Conservation (phyloP, 768 basidiomycete species). For the Russula abietina region DNA sequence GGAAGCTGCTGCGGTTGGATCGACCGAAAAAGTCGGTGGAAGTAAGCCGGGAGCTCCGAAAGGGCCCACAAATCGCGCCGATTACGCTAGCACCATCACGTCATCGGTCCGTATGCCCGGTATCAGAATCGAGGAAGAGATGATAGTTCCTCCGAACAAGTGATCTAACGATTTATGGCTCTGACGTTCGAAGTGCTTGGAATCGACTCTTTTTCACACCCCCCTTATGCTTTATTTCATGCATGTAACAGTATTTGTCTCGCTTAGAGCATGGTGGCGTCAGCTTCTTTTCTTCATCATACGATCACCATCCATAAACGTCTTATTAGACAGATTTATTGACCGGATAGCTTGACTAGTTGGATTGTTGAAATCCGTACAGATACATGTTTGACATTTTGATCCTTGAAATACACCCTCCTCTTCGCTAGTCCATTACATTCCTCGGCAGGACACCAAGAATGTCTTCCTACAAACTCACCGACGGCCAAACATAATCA, state of each 20-base stretch:
- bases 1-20: neutral
- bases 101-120: conserved; percentile 12
- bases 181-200: neutral
- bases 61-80: neutral
- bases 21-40: conserved; percentile 2
- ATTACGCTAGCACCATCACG: neutral
- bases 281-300: neutral
- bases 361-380: conserved; percentile 81
- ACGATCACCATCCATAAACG: neutral
- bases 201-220: neutral
- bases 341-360: conserved; percentile 18
- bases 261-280: neutral
- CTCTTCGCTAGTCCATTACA: conserved; percentile 14
- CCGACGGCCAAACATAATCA: conserved; percentile 11
- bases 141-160: conserved; percentile 28
- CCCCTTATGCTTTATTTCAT: neutral
- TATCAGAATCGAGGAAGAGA: conserved; percentile 32
- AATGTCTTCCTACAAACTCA: conserved; percentile 22
- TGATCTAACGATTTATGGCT: neutral
- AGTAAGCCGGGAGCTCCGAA: neutral
- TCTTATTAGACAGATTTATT: conserved; percentile 8
- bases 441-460: neutral
- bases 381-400: conserved; percentile 34
- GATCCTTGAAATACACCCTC: conserved; percentile 14
- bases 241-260: neutral